A percentile compares a stretch with the other conserved stretches of the same genome.
Evolutionary conservation across 805 yeast genomes (phyloP).

Genomic region (Barnettozyma sp.): DNA sequence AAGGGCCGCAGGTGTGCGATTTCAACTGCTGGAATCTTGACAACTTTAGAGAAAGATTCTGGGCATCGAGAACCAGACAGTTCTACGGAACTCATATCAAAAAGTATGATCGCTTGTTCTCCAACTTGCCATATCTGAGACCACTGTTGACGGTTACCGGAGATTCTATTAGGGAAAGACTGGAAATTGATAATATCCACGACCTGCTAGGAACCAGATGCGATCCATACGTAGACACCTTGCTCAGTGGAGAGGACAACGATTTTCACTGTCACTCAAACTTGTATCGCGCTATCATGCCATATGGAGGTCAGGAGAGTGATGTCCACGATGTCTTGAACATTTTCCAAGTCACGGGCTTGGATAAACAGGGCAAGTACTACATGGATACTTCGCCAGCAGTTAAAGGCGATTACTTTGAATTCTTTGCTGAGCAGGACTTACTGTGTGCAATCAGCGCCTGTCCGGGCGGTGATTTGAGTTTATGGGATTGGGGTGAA

Average conservation of each 20-base stretch:
- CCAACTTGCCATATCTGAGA: conserved; percentile 56
- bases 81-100: conserved; percentile 57
- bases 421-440: conserved; percentile 61
- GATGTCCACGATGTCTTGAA: conserved; percentile 66
- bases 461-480: conserved; percentile 66
- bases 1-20: conserved; percentile 69
- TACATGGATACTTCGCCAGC: conserved; percentile 70
- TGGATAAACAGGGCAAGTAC: conserved; percentile 58
- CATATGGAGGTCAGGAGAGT: conserved; percentile 54
- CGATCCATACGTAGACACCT: conserved; percentile 61
- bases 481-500: conserved; percentile 69
- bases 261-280: conserved; percentile 66
- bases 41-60: conserved; percentile 56
- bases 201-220: conserved; percentile 64
- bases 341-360: conserved; percentile 64
- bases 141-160: conserved; percentile 59
- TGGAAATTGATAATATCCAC: conserved; percentile 58
- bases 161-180: conserved; percentile 51
- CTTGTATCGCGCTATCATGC: conserved; percentile 50
- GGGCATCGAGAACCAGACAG: conserved; percentile 68
- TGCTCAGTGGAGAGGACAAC: conserved; percentile 56
- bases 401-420: conserved; percentile 50
- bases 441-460: conserved; percentile 57
- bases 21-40: conserved; percentile 57
- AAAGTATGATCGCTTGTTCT: conserved; percentile 57